Base-by-base conservation (phyloP, 805 yeast species). In the Citeromyces matritensis region DNA sequence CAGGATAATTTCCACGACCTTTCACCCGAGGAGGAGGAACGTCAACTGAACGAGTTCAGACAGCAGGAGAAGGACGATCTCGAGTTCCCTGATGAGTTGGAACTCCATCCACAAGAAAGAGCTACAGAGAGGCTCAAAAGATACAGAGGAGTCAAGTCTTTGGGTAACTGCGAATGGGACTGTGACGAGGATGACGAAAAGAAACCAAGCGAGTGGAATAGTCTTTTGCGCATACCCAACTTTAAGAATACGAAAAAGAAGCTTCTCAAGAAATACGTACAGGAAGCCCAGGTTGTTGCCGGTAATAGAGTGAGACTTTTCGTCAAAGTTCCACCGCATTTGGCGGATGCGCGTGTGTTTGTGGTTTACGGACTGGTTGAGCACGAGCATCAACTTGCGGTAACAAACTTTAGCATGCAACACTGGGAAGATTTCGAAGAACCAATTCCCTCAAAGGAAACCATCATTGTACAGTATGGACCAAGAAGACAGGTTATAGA, bases 21-120 rank as follows among this genome's bases (percentile, higher is more conserved):
- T 31, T 59, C 78, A 1, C 73, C 77, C 23, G 95, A 82, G 43
- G 95, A 84, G 43, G 95, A 83, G 50, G 73, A 72, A 37, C 67
- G 73, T 43, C 95, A 86, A 53, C 60, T 84, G 38, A 58, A 65
- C 35, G 68, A 65, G 43, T 85, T 64, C 57, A 70, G 91, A 42
- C 63, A 62, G 26, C 53, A 70, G 38, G 95, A 74, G 41, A 68
- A 69, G 37, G 96, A 86, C 34, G 96, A 84, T 49, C 65, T 72
- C 24, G 95, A 86, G 44, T 91, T 85, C 62, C 97, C 97, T 0
- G 99, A 91, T 55, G 98, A 91, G 56, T 57, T 88, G 34, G 97
- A 91, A 51, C 57, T 91, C 27, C 67, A 64, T 29, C 96, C 96
- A 21, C 48, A 53, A 5, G 86, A 69, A 40, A 65, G 79, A 4